Percentiles rank a stretch among this genome's conserved stretches.
Evolutionary conservation across 1,139 yeast genomes (phyloP).

Genomic region (Pneumocystis oryctolagi): DNA sequence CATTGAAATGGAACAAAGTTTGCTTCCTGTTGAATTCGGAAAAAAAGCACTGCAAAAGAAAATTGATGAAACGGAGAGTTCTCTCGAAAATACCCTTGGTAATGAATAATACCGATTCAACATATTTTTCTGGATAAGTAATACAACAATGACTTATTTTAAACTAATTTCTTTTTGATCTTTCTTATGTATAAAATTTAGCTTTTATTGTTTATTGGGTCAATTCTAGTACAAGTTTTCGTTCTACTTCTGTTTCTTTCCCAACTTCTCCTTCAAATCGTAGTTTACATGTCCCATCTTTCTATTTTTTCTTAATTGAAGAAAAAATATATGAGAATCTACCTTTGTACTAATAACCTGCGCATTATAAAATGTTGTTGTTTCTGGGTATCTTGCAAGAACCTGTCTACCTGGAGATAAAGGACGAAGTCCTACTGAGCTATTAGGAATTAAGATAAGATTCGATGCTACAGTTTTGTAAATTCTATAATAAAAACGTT

Average conservation of each 20-base stretch:
- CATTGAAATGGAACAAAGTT: not conserved
- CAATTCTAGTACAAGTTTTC: constrained; percentile 49
- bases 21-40: not conserved
- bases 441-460: constrained; percentile 55
- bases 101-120: not conserved
- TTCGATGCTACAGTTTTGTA: constrained; percentile 76
- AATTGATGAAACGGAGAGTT: not conserved
- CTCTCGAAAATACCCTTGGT: not conserved
- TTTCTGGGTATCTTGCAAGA: constrained; percentile 89
- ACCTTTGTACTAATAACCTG: constrained; percentile 61
- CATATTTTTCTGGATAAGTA: not conserved
- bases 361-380: constrained; percentile 92
- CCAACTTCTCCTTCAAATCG: constrained; percentile 92
- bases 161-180: not conserved
- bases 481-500: constrained; percentile 21
- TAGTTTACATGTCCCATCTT: constrained; percentile 64
- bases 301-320: constrained; percentile 15
- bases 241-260: constrained; percentile 84
- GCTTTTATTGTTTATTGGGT: not conserved
- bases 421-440: constrained; percentile 33
- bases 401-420: constrained; percentile 71
- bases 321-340: not conserved
- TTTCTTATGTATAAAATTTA: not conserved
- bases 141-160: not conserved
- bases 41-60: not conserved